Conservation (phyloP, 2,329 filamentous ascomycete genomes). For the Fusarium floridanum region DNA sequence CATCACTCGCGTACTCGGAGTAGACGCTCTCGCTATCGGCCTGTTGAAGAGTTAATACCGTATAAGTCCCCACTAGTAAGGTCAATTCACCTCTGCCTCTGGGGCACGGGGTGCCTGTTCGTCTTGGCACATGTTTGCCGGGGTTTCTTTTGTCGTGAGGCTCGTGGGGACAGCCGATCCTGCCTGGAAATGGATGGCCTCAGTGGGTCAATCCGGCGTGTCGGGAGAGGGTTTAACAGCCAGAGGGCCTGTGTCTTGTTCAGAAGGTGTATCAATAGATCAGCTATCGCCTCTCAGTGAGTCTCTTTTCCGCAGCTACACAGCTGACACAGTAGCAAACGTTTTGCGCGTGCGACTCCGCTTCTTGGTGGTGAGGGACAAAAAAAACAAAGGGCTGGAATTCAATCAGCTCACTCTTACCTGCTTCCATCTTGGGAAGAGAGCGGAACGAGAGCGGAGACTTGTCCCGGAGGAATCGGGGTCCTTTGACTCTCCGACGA, state of each 20-base stretch:
- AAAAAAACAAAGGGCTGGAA: background rate
- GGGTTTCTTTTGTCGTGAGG: background rate
- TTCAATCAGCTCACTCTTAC: background rate
- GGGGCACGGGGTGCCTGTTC: conserved; percentile 6
- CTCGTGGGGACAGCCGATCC: background rate
- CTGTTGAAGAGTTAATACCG: background rate
- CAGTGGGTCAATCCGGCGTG: background rate
- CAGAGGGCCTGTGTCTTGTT: background rate
- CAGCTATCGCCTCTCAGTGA: background rate
- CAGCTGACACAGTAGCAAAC: background rate
- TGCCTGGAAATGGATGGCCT: background rate
- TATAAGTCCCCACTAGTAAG: background rate
- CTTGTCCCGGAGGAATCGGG: background rate
- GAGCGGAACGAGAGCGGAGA: background rate
- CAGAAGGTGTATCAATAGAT: background rate
- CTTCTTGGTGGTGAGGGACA: background rate
- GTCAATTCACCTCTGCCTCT: conserved; percentile 6
- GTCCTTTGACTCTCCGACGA: background rate
- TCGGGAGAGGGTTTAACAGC: background rate
- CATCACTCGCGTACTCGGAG: conserved; percentile 39
- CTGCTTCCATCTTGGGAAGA: background rate
- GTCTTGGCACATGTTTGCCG: conserved; percentile 6
- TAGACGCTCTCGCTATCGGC: conserved; percentile 22
- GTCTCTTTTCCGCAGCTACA: no score
- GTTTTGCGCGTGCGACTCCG: background rate